Conservation (phyloP, 495 filamentous ascomycete species). For the Podospora bellae-mahoneyi region DNA sequence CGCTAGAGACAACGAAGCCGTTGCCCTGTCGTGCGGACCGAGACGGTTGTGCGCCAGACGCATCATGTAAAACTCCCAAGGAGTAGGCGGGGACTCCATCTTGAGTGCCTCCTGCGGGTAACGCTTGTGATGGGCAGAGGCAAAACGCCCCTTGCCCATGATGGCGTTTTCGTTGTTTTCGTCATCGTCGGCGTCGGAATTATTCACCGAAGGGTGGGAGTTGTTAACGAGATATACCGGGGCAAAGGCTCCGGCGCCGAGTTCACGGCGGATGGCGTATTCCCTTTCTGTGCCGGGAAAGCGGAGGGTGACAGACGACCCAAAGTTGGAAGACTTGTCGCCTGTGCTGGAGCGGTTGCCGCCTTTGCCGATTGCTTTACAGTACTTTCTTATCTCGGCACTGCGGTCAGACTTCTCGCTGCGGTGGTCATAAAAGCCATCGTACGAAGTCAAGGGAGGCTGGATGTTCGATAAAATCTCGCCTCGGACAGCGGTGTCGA, state of each 20-base stretch:
- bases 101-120: slow-evolving; percentile 78
- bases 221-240: slow-evolving; percentile 90
- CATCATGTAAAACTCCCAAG: slow-evolving; percentile 98
- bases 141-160: slow-evolving; percentile 52
- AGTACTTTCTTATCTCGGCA: slow-evolving; percentile 73
- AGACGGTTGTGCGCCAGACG: slow-evolving; percentile 72
- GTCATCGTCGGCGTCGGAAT: slow-evolving; percentile 46
- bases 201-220: slow-evolving; percentile 41
- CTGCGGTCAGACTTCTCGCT: slow-evolving; percentile 56
- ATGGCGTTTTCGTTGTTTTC: slow-evolving; percentile 46
- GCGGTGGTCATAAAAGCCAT: slow-evolving; percentile 72
- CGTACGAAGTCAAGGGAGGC: slow-evolving; percentile 66
- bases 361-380: slow-evolving; percentile 62
- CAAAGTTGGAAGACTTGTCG: slow-evolving; percentile 57
- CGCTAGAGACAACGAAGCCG: slow-evolving; percentile 71
- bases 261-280: slow-evolving; percentile 80
- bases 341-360: slow-evolving; percentile 51
- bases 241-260: slow-evolving; percentile 90
- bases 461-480: slow-evolving; percentile 69
- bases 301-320: slow-evolving; percentile 57
- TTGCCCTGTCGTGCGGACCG: slow-evolving; percentile 59
- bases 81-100: slow-evolving; percentile 76
- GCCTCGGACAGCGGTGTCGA: slow-evolving; percentile 67
- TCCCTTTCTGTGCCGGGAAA: slow-evolving; percentile 58
- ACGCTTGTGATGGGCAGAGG: slow-evolving; percentile 43